Percentiles rank a stretch among this genome's conserved stretches.
phyloP scores from a whole-genome alignment of 148 eudicot genomes.

The Rhododendron ovatum region DNA sequence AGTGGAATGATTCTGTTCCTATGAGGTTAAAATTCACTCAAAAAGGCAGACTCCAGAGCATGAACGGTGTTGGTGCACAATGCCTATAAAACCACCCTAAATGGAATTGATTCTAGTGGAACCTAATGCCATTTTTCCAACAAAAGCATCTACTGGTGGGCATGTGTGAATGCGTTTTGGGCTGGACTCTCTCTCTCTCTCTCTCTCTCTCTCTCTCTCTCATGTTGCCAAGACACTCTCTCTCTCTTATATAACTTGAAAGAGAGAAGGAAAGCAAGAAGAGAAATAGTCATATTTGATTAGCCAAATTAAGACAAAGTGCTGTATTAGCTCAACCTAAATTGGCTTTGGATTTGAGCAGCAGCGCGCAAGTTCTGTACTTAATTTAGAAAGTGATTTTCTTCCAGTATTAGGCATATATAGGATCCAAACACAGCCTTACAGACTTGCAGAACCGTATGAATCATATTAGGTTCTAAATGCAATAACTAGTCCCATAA shows the following conservation, averaged over 20 bases:
- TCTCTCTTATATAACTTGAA: neutral
- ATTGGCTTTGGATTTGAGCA: neutral
- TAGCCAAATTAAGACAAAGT: neutral
- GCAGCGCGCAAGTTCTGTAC: neutral
- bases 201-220: neutral
- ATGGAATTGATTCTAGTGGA: neutral
- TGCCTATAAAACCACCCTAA: neutral
- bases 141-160: neutral
- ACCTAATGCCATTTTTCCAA: neutral
- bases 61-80: neutral
- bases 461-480: neutral
- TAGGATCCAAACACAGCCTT: neutral
- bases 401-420: neutral
- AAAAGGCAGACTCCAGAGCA: neutral
- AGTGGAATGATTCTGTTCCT: neutral
- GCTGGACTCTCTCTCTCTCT: neutral
- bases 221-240: no score
- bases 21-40: neutral
- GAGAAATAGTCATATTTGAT: no score
- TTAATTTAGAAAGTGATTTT: neutral
- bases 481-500: neutral
- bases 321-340: neutral
- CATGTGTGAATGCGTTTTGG: neutral
- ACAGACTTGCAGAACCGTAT: neutral
- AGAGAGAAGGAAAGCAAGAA: neutral